Conservation (phyloP, 176 grass and related monocot species). For the Melocanna baccifera region DNA sequence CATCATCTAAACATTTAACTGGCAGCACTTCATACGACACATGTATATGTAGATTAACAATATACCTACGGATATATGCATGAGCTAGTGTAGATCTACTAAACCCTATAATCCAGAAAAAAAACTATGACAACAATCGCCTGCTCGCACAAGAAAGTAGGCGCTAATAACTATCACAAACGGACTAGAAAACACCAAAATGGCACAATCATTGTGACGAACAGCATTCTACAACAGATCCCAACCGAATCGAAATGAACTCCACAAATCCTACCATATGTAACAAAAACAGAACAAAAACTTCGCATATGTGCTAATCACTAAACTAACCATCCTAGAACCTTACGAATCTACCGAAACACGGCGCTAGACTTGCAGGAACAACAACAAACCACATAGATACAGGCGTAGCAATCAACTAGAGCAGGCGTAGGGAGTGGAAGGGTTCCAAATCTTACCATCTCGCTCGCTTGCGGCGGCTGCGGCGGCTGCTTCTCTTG, state of each 20-base stretch:
- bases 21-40: background rate
- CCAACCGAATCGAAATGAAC: background rate
- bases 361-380: background rate
- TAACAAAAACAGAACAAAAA: background rate
- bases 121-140: background rate
- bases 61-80: background rate
- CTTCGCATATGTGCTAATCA: background rate
- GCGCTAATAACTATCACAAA: background rate
- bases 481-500: background rate
- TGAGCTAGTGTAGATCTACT: background rate
- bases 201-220: background rate
- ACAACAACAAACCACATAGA: background rate
- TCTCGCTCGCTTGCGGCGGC: conserved; percentile 21
- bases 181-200: background rate
- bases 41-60: background rate
- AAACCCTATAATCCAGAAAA: background rate
- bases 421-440: background rate
- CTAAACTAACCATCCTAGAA: background rate
- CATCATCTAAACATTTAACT: background rate
- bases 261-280: background rate
- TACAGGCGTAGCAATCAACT: background rate
- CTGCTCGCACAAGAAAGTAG: background rate
- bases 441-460: conserved; percentile 32
- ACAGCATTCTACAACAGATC: background rate
- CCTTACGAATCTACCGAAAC: background rate